Base-by-base conservation (phyloP, 2,329 filamentous ascomycete genomes). In the Fusarium sp. region DNA sequence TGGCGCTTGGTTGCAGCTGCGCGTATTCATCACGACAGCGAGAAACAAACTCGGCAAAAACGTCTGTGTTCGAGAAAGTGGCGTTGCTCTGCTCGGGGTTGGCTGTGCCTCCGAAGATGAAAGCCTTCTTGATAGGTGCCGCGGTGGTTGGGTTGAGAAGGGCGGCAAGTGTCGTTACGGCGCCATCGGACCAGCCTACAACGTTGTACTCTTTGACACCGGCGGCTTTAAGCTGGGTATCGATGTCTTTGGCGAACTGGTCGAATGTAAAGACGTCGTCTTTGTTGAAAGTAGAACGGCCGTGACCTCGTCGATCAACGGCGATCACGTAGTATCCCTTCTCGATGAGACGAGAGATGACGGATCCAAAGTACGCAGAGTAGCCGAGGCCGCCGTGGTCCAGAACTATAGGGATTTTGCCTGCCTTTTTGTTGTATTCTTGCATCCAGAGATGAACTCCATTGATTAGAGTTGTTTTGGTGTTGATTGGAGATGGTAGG, bases 131-230 rank as follows among this genome's bases (percentile, higher is more conserved):
- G 57, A 82, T 81, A 23, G 74, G 69, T 1, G 72, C 61, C 2
- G 74, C 67, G 40, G 76, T 75, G 13, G 61, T 70, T 1, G 74
- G 52, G 73, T 80, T 74, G 38, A 80, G 70, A 26, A 82, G 76
- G 8, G 75, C 77, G 4, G 78, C 70, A 6, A 81, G 75, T 3
- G 80, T 79, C 8, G 79, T 79, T 20, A 77, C 77, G 36, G 76
- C 80, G 40, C 80, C 80, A 54, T 83, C 81, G 10, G 78, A 81
- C 81, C 80, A 82, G 28, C 80, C 80, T 6, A 82, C 77, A 28
- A 79, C 75, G 57, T 77, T 73, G 65, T 79, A 78, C 54, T 70
- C 56, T 6, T 45, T 55, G 3, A 81, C 71, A 2, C 77, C 76
- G 7, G 74, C 67, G 2, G 69, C 38, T 8, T 73, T 69, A 6